Evolutionary conservation across 179 eudicot species (phyloP).

Genomic region (Silene noctiflora): DNA sequence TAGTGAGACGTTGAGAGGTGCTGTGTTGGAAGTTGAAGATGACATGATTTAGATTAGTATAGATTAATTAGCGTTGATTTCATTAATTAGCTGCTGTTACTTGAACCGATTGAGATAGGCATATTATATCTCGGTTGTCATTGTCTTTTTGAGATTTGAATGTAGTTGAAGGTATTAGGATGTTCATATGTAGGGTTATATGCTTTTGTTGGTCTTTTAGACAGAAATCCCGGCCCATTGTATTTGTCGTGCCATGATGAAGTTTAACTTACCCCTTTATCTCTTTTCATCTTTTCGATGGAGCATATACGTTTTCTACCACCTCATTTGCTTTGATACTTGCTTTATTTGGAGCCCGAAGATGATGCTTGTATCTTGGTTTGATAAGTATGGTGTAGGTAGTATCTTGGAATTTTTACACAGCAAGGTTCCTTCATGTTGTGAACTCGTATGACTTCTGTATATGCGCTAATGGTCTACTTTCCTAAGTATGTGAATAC

Average conservation of each 20-base stretch:
- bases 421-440: not conserved
- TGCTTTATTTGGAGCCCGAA: not conserved
- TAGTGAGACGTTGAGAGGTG: not conserved
- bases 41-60: not conserved
- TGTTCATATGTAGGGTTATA: not conserved
- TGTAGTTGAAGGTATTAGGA: not conserved
- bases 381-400: not conserved
- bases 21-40: not conserved
- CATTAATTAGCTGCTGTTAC: not conserved
- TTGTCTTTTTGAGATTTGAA: too few species aligned
- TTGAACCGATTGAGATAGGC: constrained; percentile 5
- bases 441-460: not conserved
- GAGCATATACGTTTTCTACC: not conserved
- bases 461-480: not conserved
- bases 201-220: not conserved
- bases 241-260: not conserved
- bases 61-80: not conserved
- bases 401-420: not conserved
- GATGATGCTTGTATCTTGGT: not conserved
- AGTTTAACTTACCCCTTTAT: not conserved
- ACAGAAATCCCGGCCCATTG: too few species aligned
- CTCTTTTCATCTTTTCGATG: not conserved
- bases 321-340: not conserved
- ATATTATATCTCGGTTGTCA: too few species aligned
- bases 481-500: not conserved